Base-by-base conservation (phyloP, 2,329 filamentous ascomycete genomes). In the Xylaria sp. region DNA sequence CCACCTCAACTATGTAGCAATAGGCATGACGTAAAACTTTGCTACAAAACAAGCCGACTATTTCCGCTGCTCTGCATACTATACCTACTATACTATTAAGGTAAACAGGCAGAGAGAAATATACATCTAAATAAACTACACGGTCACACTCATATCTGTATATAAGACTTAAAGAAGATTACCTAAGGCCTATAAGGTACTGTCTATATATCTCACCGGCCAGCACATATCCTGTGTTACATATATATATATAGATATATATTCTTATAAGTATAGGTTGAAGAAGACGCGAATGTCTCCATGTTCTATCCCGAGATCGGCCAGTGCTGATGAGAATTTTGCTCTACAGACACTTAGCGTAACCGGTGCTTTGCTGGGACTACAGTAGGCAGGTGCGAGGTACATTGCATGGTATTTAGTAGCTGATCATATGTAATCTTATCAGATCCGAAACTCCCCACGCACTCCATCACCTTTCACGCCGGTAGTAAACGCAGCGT, bases 371-470 rank as follows among this genome's bases (percentile, higher is more conserved):
- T 46, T 18, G 18, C 41, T 46, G 41, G 41, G 41, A 46, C 10
- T 37, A 37, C 10, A 37, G 39, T 41, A 41, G 15, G 39, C 13
- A 41, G 12, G 12, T 41, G 15, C 12, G 39, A 41, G 5, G 39
- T 41, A 41, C 18, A 20, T 18, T 20, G 28, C 28, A 2, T 28
- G 28, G 28, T 28, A 28, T 28, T 28, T 28, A 28, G 28, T 28
- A 39, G 28, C 55, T 39, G 39, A 23, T n/a, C 18, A 44, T 32
- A 61, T 65, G 62, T 37, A 74, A 74, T 74, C 72, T 72, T 73
- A 73, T 74, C 71, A 69, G 72, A 74, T 74, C 71, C 63, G 63
- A 66, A 71, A 64, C 54, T 62, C 66, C 46, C n/a, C 46, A 20
- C 46, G 39, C 63, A 57, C 34, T 61, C 56, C n/a, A 51, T n/a